Conservation (phyloP, 2,329 filamentous ascomycete genomes). For the Diaporthe caulivora region DNA sequence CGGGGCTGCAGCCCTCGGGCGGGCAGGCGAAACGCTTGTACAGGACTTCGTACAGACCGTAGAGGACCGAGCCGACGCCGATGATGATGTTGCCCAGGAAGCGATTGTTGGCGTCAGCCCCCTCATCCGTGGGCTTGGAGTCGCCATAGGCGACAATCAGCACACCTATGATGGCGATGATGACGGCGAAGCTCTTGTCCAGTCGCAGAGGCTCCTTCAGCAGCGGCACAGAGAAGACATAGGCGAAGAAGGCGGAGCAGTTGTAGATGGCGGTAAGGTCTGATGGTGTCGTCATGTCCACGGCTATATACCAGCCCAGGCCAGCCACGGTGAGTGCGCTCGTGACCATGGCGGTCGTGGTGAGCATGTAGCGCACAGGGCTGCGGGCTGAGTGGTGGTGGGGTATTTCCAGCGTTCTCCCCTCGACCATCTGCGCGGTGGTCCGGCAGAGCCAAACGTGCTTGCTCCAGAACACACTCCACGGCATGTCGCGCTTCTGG, state of each 20-base stretch:
- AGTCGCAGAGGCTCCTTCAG: conserved; percentile 85
- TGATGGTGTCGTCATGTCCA: conserved; percentile 90
- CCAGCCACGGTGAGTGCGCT: conserved; percentile 90
- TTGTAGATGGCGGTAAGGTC: conserved; percentile 99
- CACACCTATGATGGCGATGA: conserved; percentile 88
- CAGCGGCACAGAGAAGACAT: conserved; percentile 93
- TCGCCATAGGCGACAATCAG: conserved; percentile 97
- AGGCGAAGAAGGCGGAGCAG: conserved; percentile 98
- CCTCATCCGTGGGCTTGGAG: conserved; percentile 54
- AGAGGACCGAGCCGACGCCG: conserved; percentile 88
- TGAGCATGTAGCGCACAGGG: conserved; percentile 77
- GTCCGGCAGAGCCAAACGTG: conserved; percentile 64
- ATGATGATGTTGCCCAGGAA: conserved; percentile 92
- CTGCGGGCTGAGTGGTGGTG: conserved; percentile 54
- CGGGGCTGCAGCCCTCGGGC: conserved; percentile 85
- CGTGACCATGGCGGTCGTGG: conserved; percentile 85
- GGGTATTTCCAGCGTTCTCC: conserved; percentile 77
- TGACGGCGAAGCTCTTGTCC: conserved; percentile 89
- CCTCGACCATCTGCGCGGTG: conserved; percentile 85
- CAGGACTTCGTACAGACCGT: conserved; percentile 96
- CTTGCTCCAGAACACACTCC: conserved; percentile 85
- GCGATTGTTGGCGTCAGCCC: conserved; percentile 68
- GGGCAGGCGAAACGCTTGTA: conserved; percentile 96
- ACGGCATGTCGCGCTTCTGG: conserved; percentile 82
- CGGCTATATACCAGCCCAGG: conserved; percentile 94